Percentiles rank a stretch among this genome's conserved stretches.
These are phyloP conservation scores for Biscogniauxia marginata DNA, from an alignment of 2,329 filamentous ascomycete genomes.

Conservation along the genomic window DNA sequence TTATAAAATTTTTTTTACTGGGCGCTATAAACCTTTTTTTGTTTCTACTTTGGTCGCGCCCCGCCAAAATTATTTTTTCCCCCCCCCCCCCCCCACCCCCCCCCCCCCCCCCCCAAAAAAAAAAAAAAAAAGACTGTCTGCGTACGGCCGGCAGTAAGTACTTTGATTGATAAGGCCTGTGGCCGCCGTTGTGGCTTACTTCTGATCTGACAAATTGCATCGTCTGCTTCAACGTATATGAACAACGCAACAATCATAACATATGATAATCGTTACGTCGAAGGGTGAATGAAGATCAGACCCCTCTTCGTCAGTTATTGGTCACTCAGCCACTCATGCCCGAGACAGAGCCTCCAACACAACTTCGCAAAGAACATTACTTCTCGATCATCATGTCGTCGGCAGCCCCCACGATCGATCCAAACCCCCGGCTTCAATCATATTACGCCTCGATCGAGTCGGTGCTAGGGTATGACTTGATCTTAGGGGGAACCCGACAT, in stretches of 20 bases:
- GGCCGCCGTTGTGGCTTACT: neutral
- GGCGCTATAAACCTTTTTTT: no score
- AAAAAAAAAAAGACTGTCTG: no score
- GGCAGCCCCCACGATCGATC: constrained; percentile 4
- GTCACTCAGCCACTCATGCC: neutral
- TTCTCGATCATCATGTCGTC: neutral
- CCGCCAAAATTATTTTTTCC: no score
- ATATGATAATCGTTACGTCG: neutral
- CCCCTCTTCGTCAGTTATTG: neutral
- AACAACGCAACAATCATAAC: neutral
- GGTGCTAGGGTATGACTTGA: constrained; percentile 10
- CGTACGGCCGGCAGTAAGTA: no score
- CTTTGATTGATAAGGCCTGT: no score
- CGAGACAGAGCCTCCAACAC: neutral
- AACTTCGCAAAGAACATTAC: neutral
- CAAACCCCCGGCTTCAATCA: constrained; percentile 9
- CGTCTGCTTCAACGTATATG: neutral
- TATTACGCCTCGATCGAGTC: constrained; percentile 16
- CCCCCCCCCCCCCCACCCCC: no score
- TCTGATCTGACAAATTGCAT: neutral
- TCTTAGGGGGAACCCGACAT: constrained; percentile 13
- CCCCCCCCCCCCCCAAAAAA: no score
- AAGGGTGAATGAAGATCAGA: neutral
- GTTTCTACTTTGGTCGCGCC: no score
- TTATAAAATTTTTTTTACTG: no score